phyloP scores from a whole-genome alignment of 192 early-diverging fungal species.

The Phlyctochytrium arcticum region DNA sequence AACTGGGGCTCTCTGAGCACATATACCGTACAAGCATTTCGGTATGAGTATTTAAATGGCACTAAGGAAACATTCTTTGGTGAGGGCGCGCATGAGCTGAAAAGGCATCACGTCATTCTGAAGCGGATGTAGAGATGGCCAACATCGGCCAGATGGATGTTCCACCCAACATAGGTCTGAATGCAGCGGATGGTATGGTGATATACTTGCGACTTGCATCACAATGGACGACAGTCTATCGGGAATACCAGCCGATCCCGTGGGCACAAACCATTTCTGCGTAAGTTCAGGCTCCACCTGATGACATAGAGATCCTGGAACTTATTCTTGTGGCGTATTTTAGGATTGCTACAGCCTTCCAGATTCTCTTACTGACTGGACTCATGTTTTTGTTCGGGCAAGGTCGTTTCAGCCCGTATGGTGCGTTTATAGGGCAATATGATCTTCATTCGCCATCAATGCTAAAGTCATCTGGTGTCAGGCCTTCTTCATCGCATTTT shows the following conservation, averaged over 20 bases:
- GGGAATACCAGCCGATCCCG: neutral
- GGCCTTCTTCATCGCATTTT: conserved; percentile 2
- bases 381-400: conserved; percentile 2
- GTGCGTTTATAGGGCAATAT: neutral
- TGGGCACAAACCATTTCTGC: neutral
- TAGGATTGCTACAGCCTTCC: neutral
- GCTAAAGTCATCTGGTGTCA: neutral
- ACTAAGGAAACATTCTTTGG: neutral
- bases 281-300: neutral
- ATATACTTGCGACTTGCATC: neutral
- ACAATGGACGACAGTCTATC: conserved; percentile 5
- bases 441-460: neutral
- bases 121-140: conserved; percentile 1
- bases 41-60: conserved; percentile 1
- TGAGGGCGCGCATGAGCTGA: neutral
- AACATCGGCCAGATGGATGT: neutral
- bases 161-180: too few species aligned
- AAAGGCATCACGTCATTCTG: neutral
- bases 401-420: conserved; percentile 1
- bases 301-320: too few species aligned
- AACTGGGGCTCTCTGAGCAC: neutral
- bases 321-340: too few species aligned
- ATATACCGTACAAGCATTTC: neutral
- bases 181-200: neutral
- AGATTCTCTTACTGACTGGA: neutral